phyloP scores from a whole-genome alignment of 352 stramenopile species.

The Phytophthora agathidicida region DNA sequence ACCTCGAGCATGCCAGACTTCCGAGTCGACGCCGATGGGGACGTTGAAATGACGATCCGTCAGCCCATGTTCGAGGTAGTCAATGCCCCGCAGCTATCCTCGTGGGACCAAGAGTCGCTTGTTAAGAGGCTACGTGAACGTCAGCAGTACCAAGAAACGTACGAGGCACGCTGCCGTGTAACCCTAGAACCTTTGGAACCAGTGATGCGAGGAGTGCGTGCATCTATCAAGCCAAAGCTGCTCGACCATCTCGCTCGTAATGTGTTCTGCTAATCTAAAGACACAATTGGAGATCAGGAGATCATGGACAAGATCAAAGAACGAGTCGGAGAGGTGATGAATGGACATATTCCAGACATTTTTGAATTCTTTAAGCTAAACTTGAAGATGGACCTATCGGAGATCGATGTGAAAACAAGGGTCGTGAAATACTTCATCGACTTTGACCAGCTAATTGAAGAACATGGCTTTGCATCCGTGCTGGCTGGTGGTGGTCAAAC shows the following conservation, averaged over 20 bases:
- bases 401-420: conserved; percentile 10
- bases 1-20: conserved; percentile 18
- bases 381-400: conserved; percentile 15
- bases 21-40: conserved; percentile 18
- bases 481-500: not conserved
- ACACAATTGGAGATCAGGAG: conserved; percentile 12
- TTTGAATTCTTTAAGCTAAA: conserved; percentile 16
- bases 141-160: conserved; percentile 15
- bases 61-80: conserved; percentile 26
- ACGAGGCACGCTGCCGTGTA: conserved; percentile 19
- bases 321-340: not conserved
- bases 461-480: conserved; percentile 18
- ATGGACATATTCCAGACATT: conserved; percentile 16
- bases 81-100: conserved; percentile 10
- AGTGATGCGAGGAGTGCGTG: conserved; percentile 13
- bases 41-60: conserved; percentile 21
- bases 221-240: conserved; percentile 7
- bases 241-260: conserved; percentile 14
- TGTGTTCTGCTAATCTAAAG: conserved; percentile 9
- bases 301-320: conserved; percentile 13
- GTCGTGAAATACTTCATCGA: conserved; percentile 17
- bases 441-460: conserved; percentile 16
- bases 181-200: no score
- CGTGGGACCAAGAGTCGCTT: conserved; percentile 19
- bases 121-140: conserved; percentile 15